These are phyloP conservation scores for Lentinula sp. DNA, from an alignment of 768 basidiomycete genomes.

Conservation along the genomic window DNA sequence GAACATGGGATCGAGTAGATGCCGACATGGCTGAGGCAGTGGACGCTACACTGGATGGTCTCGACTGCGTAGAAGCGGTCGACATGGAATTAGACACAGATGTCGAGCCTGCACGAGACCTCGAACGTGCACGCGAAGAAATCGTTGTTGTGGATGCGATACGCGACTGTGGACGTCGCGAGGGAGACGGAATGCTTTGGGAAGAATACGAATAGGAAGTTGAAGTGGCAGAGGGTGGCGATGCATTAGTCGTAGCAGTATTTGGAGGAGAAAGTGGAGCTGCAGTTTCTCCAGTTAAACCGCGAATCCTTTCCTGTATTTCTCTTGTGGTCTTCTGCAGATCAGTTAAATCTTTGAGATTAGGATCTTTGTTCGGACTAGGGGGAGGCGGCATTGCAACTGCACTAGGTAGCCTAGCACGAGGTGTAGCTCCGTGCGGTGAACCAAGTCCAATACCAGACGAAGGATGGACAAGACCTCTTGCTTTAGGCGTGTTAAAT, in stretches of 20 bases:
- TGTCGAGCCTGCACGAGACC: conserved; percentile 1
- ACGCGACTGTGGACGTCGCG: conserved; percentile 13
- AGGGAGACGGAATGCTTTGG: conserved; percentile 23
- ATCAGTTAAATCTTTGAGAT: conserved; percentile 15
- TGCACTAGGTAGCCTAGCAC: conserved; percentile 59
- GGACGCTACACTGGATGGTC: conserved; percentile 5
- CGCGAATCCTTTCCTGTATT: conserved; percentile 45
- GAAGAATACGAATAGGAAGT: conserved; percentile 27
- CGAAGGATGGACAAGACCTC: conserved; percentile 6
- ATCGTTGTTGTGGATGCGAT: neutral
- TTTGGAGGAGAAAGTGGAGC: conserved; percentile 7
- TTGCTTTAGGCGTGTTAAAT: conserved; percentile 63
- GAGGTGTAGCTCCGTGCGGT: conserved; percentile 48
- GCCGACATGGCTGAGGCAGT: neutral
- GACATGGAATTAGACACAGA: neutral
- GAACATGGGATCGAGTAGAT: neutral
- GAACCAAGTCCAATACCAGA: conserved; percentile 28
- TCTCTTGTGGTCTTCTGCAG: conserved; percentile 31
- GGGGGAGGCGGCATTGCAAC: conserved; percentile 6
- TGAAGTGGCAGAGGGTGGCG: conserved; percentile 9
- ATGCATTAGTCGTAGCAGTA: neutral
- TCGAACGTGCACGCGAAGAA: conserved; percentile 1
- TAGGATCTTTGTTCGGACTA: neutral
- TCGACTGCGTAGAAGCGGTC: neutral
- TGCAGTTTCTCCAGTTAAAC: conserved; percentile 29